Evolutionary conservation across 2,329 filamentous ascomycete genomes (phyloP).

Genomic region (Xylariaceae sp.): DNA sequence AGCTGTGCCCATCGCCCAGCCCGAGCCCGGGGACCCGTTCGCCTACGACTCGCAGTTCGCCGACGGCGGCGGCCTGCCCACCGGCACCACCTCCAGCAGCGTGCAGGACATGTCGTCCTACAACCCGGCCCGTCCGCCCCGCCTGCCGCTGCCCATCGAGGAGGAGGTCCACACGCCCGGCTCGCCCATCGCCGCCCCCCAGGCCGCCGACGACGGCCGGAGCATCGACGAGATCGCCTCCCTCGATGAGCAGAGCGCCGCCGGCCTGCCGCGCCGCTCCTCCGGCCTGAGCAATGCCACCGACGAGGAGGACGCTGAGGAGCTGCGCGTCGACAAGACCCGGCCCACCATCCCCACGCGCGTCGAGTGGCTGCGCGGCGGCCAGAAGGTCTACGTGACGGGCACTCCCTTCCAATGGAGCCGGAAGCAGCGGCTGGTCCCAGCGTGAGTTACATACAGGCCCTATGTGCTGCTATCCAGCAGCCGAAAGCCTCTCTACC

Average conservation of each 20-base stretch:
- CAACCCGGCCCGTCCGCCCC: slow-evolving; percentile 62
- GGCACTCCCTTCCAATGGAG: slow-evolving; percentile 98
- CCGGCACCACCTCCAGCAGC: slow-evolving; percentile 46
- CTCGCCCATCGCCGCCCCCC: slow-evolving; percentile 75
- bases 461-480: too few species aligned
- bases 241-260: slow-evolving; percentile 39
- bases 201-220: slow-evolving; percentile 42
- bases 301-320: slow-evolving; percentile 73
- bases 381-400: slow-evolving; percentile 90
- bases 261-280: slow-evolving; percentile 43
- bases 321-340: slow-evolving; percentile 66
- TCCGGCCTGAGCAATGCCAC: slow-evolving; percentile 55
- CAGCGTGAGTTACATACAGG: slow-evolving; percentile 83
- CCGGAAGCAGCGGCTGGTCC: slow-evolving; percentile 80
- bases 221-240: slow-evolving; percentile 45
- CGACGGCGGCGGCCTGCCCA: slow-evolving; percentile 33
- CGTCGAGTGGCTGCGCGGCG: slow-evolving; percentile 77
- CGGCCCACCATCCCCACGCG: slow-evolving; percentile 73
- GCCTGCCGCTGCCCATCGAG: slow-evolving; percentile 86
- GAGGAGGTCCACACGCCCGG: slow-evolving; percentile 85
- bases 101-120: slow-evolving; percentile 58
- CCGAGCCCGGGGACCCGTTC: slow-evolving; percentile 21
- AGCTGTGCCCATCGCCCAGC: slow-evolving; percentile 41
- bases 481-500: too few species aligned
- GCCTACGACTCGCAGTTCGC: slow-evolving; percentile 27